These are phyloP conservation scores for Miscanthus sacchariflorus DNA, from an alignment of 202 grass and related monocot species.

Conservation along the genomic window DNA sequence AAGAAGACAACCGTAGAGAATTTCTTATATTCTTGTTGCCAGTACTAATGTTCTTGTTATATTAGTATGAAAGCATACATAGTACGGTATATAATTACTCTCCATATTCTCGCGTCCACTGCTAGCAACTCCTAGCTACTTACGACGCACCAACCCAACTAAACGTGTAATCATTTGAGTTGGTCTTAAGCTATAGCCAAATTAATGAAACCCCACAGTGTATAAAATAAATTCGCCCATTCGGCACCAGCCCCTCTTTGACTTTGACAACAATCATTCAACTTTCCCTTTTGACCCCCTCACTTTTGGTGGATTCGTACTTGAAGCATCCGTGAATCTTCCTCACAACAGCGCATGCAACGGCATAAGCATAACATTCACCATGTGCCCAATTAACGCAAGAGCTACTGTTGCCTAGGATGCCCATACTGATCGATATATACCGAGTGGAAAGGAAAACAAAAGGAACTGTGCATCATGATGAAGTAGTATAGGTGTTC, in stretches of 20 bases:
- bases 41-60: slow-evolving; percentile 1
- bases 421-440: not conserved
- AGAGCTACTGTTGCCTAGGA: slow-evolving; percentile 21
- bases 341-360: not conserved
- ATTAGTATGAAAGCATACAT: slow-evolving; percentile 14
- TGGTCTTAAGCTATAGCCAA: too few species aligned
- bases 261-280: slow-evolving; percentile 36
- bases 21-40: not conserved
- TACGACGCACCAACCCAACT: not conserved
- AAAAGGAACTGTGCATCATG: not conserved
- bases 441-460: not conserved
- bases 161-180: not conserved
- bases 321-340: slow-evolving; percentile 50
- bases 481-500: not conserved
- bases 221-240: too few species aligned
- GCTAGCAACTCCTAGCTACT: too few species aligned
- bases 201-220: too few species aligned
- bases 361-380: slow-evolving; percentile 32
- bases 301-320: slow-evolving; percentile 35
- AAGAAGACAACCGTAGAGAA: not conserved
- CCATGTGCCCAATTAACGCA: not conserved
- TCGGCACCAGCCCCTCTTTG: slow-evolving; percentile 25
- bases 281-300: not conserved
- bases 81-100: slow-evolving; percentile 10
- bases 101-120: too few species aligned